Evolutionary conservation across 768 basidiomycete genomes (phyloP).

Genomic region (Cystobasidium tubakii): DNA sequence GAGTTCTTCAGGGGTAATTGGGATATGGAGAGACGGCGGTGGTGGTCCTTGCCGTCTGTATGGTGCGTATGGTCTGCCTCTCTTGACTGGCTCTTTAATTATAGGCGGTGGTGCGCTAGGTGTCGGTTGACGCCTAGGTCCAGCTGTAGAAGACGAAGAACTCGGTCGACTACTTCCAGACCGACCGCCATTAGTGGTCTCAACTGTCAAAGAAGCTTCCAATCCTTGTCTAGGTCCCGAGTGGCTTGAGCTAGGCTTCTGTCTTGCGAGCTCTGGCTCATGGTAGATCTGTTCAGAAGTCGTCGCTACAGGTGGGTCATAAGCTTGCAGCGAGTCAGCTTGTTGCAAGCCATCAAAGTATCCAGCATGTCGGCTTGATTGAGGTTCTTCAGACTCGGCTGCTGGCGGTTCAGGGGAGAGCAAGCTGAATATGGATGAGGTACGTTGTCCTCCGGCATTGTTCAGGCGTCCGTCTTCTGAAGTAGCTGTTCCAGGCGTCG

Average conservation of each 20-base stretch:
- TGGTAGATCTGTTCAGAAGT: not conserved
- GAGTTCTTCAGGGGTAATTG: constrained; percentile 6
- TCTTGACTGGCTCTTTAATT: constrained; percentile 14
- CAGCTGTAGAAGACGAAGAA: not conserved
- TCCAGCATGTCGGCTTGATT: not conserved
- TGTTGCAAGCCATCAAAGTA: constrained; percentile 12
- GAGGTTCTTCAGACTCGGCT: not conserved
- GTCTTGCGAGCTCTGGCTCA: constrained; percentile 18
- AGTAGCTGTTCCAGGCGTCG: constrained; percentile 4
- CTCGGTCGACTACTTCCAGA: not conserved
- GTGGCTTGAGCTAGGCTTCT: not conserved
- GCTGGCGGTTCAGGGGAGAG: constrained; percentile 30
- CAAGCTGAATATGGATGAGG: constrained; percentile 28
- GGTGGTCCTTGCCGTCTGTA: constrained; percentile 17
- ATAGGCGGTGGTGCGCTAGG: not conserved
- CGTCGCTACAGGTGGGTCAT: not conserved
- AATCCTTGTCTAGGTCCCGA: not conserved
- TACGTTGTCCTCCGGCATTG: not conserved
- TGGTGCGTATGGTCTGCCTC: constrained; percentile 18
- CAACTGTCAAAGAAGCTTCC: not conserved
- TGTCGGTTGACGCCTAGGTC: not conserved
- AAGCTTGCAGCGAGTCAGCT: not conserved
- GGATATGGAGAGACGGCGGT: constrained; percentile 7
- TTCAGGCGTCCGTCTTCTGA: not conserved
- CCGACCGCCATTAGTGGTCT: not conserved